Evolutionary conservation across 73 alveolate genomes (phyloP).

Genomic region (Tetrahymena elliotti): DNA sequence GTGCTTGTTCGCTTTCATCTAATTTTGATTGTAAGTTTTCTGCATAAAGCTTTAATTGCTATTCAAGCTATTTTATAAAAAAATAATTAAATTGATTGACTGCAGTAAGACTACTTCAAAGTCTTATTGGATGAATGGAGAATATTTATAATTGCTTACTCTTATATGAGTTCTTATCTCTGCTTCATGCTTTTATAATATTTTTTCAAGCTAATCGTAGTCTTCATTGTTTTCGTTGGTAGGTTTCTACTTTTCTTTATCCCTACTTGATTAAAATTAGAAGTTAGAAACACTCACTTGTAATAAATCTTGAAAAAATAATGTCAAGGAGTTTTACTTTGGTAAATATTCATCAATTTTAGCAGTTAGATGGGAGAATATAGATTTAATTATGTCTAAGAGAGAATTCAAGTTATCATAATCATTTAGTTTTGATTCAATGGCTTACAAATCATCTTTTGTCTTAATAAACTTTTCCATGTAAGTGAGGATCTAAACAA

Average conservation of each 20-base stretch:
- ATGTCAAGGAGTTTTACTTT: background rate
- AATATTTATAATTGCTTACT: background rate
- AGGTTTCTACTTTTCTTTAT: background rate
- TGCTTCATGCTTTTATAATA: background rate
- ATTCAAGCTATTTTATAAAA: background rate
- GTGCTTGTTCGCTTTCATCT: background rate
- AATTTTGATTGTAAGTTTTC: background rate
- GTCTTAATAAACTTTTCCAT: background rate
- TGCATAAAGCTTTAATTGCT: background rate
- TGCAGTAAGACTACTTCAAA: too few relatives aligned
- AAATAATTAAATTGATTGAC: too few relatives aligned
- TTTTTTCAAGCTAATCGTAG: background rate
- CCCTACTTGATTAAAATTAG: background rate
- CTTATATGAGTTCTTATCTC: background rate
- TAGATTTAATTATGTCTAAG: background rate
- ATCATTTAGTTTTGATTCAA: background rate
- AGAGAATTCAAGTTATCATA: background rate
- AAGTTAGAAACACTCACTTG: background rate
- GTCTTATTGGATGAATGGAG: background rate
- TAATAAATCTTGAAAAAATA: background rate
- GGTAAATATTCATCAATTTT: background rate
- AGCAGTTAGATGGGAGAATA: background rate
- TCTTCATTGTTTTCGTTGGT: background rate
- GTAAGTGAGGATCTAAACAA: background rate
- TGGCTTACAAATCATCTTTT: background rate